Base-by-base conservation (phyloP, 495 filamentous ascomycete genomes). In the Apiosordaria backusii region DNA sequence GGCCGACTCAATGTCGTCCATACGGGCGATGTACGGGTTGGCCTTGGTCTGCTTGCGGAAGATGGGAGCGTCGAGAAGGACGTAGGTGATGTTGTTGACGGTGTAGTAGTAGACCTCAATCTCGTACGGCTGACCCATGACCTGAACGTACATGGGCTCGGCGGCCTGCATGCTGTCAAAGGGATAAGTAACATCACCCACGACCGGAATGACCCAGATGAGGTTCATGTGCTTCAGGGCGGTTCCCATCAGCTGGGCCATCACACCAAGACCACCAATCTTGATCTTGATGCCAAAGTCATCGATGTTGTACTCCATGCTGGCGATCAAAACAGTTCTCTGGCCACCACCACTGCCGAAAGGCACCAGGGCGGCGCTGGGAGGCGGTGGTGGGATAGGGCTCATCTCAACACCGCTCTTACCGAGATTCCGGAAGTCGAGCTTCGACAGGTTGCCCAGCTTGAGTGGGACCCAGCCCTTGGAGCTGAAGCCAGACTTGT, bases 131-230 rank as follows among this genome's bases (percentile, higher is more conserved):
- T 88, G 85, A 25, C 83, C 88, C 55, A 91, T 77, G n/a, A 91
- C 84, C 4, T 80, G 86, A 19, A 90, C 85, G 35, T 78, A 80
- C 82, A 91, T 90, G 1, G 87, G 80, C 57, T 89, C 87, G 0
- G 83, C 87, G 0, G 71, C 76, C 65, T 85, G 78, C 65, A 71
- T 74, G 25, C 61, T 62, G 65, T 90, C 87, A 13, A 79, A 71
- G 0, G 88, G 89, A 66, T 90, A 90, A 18, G 88, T 80, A 24
- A 91, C 78, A 27, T 84, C 89, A 21, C 87, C 88, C 19, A 90
- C 88, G 71, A 87, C 87, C n/a, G 88, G 89, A 50, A 91, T 85
- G n/a, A 91, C 88, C 89, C 88, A 91, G 60, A 90, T 85, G 7
- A 90, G 77, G 71, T 91, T 84, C 67, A 89, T 85, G 62, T 91